Base-by-base conservation (phyloP, 192 early-diverging fungal genomes). In the Chytriomyces hyalinus region DNA sequence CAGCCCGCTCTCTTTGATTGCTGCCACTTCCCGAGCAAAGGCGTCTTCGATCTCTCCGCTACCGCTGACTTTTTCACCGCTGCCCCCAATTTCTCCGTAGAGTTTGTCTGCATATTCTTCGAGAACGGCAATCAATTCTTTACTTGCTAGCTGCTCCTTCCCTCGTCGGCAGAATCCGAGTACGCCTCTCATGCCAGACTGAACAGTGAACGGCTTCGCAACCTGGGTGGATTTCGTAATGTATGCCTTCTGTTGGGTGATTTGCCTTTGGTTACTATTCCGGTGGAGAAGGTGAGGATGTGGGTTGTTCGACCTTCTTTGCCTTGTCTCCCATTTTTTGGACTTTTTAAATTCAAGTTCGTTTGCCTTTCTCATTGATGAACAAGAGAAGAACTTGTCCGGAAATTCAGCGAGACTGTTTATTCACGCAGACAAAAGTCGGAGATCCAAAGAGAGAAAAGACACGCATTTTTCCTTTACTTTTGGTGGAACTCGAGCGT, bases 151-250 rank as follows among this genome's bases (percentile, higher is more conserved):
- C 46, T 36, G 53, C 61, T 86, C 84, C 59, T 80, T 81, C 17
- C 65, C 61, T 46, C 81, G 53, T 6, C 4, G 44, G 49, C 75
- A 76, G 49, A 79, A 78, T 17, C 44, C 82, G 26, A 83, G 70
- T 6, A 86, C 70, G n/a, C 84, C 84, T 49, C 69, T 47, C 84
- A 86, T 86, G 7, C 80, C 79, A 15, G 84, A 65, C 67, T 80
- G 81, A 4, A 85, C 81, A 20, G 82, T 45, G 48, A 67, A 72
- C 10, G 77, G 36, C 49, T 60, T 57, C 45, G 49, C 44, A n/a
- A 10, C n/a, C 51, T 57, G 51, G 11, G 51, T n/a, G 10, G 51
- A 10, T n/a, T 57, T 57, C 51, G 51, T n/a, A 10, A 57, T 57
- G 24, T 26, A 26, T 26, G 24, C 24, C 24, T 26, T 26, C 24